Conservation (phyloP, 2,329 filamentous ascomycete species). For the Penicillium palitans region DNA sequence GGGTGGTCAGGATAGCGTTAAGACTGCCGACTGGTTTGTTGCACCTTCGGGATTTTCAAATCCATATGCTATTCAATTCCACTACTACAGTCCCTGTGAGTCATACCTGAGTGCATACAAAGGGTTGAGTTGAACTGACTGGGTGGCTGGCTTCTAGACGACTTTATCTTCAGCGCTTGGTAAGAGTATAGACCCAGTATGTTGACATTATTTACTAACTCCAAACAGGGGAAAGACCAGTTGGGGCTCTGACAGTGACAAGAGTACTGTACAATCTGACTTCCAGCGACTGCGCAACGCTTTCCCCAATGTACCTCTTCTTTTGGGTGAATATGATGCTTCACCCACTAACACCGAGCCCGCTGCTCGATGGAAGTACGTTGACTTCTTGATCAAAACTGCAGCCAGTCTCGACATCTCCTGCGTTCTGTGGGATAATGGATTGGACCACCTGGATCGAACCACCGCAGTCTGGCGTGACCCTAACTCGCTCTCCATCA, state of each 20-base stretch:
- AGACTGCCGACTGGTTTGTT: conserved; percentile 58
- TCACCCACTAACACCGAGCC: conserved; percentile 54
- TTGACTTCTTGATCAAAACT: conserved; percentile 54
- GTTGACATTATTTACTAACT: conserved; percentile 41
- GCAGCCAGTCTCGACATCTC: conserved; percentile 53
- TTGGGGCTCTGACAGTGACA: conserved; percentile 59
- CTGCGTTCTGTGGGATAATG: conserved; percentile 61
- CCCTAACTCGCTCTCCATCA: conserved; percentile 49
- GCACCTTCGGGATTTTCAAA: conserved; percentile 52
- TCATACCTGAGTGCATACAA: not conserved
- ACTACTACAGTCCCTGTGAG: conserved; percentile 56
- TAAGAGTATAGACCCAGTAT: conserved; percentile 5
- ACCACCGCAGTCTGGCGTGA: conserved; percentile 54
- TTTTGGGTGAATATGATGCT: conserved; percentile 61
- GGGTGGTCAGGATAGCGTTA: conserved; percentile 51
- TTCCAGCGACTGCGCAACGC: conserved; percentile 54
- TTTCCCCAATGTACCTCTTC: conserved; percentile 56
- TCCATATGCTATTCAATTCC: conserved; percentile 62
- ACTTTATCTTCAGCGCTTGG: conserved; percentile 35
- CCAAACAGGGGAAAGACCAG: conserved; percentile 59
- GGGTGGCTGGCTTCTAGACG: conserved; percentile 15
- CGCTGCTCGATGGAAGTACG: conserved; percentile 59
- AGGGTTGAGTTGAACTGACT: not conserved
- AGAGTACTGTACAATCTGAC: conserved; percentile 51
- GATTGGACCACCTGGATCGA: conserved; percentile 57